phyloP scores from a whole-genome alignment of 108 stramenopile species.

The Parietichytrium sp. region DNA sequence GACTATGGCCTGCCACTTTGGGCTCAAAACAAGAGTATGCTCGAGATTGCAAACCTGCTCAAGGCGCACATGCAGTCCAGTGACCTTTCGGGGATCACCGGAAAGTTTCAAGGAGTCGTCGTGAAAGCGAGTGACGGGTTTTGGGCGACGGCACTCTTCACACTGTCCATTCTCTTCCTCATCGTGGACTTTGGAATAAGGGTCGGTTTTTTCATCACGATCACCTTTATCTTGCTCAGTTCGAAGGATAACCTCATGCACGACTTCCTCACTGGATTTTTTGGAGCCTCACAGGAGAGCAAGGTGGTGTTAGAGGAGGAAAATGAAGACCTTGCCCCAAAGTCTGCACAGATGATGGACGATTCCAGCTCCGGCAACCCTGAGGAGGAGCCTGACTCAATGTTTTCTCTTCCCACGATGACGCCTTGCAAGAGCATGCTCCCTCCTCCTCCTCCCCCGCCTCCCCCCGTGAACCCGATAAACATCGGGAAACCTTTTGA shows the following conservation, averaged over 20 bases:
- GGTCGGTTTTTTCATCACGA: background rate
- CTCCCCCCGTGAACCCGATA: too few species aligned
- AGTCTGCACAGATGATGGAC: background rate
- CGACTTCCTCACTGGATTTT: conserved; percentile 19
- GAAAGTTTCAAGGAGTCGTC: background rate
- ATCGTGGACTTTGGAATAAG: conserved; percentile 17
- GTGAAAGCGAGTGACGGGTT: background rate
- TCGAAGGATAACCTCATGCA: conserved; percentile 35
- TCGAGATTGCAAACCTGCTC: background rate
- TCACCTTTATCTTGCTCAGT: conserved; percentile 3
- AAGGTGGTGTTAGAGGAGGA: too few species aligned
- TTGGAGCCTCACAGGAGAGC: background rate
- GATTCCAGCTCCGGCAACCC: background rate
- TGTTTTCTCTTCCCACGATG: too few species aligned
- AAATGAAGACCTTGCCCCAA: background rate
- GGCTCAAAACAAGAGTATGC: background rate
- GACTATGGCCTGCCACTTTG: too few species aligned
- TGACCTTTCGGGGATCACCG: background rate
- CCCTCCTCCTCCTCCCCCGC: background rate
- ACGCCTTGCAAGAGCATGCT: too few species aligned
- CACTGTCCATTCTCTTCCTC: conserved; percentile 13
- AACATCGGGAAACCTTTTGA: background rate
- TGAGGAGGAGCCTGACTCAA: background rate
- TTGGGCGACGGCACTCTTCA: conserved; percentile 23
- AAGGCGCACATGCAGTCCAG: background rate